Base-by-base conservation (phyloP, 257 asterid species). In the Avicennia marina region DNA sequence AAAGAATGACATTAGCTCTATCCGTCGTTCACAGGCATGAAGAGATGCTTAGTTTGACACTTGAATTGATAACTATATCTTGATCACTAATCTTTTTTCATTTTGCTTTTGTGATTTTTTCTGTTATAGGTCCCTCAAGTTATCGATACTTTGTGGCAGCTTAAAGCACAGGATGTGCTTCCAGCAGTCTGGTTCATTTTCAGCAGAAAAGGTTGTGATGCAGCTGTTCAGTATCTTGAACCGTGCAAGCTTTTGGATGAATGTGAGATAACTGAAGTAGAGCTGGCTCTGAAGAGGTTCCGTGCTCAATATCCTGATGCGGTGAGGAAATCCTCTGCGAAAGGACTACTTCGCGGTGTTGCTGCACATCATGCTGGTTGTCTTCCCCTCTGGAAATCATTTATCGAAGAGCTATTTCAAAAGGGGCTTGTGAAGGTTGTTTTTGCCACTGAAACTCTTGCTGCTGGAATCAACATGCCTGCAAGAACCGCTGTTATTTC, bases 391-490 rank as follows among this genome's bases (percentile, higher is more conserved):
- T 91, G 98, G 98, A 91, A 91, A 72, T 83, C 95, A 15, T 91
- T 91, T 69, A 75, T 91, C 22, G 98, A 91, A 71, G 97, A 91
- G 65, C 78, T 91, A 71, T 91, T 91, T 55, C 95, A 89, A 64
- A 82, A 75, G 56, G 97, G 98, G 42, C 89, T 88, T 68, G 86
- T 91, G 59, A 91, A 91, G 75, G 97, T 88, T 66, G 98, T 91
- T 64, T 91, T 91, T 66, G 98, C 98, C 63, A 91, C 98, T 3
- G 98, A 91, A 76, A 91, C 98, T 38, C 96, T 91, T 56, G 98
- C 98, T 68, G 98, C 98, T 68, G 98, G 98, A 64, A 88, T 91
- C 56, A 91, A 91, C 82, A 91, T 91, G 98, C 98, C 98, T 63
- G 98, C 98, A 20, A 78, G 98, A 75, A 88, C 98, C 73, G 94